Conservation (phyloP, 345 rosid genomes). For the Salix koriyanagi region DNA sequence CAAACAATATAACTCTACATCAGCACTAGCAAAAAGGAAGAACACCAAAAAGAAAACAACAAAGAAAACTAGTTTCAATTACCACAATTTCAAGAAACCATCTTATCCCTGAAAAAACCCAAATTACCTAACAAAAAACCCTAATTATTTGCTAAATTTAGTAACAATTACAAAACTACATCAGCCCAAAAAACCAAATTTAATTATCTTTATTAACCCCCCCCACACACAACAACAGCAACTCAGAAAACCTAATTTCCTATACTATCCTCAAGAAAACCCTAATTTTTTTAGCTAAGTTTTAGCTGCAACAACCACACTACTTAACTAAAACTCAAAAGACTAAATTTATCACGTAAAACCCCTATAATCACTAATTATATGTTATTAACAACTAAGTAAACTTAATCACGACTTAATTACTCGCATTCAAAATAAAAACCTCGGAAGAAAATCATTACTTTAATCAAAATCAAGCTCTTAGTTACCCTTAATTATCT, state of each 20-base stretch:
- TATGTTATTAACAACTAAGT: not conserved
- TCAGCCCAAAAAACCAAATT: not conserved
- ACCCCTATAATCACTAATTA: not conserved
- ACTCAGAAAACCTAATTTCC: not conserved
- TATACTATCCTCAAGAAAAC: slow-evolving; percentile 6
- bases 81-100: not conserved
- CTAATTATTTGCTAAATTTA: not conserved
- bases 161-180: not conserved
- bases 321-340: slow-evolving; percentile 1
- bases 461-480: not conserved
- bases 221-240: too few species aligned
- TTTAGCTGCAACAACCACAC: not conserved
- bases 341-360: not conserved
- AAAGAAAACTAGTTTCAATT: not conserved
- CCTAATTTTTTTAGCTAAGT: slow-evolving; percentile 23
- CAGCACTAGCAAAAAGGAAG: slow-evolving; percentile 13
- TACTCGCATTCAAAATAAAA: slow-evolving; percentile 15
- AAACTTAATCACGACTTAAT: slow-evolving; percentile 14
- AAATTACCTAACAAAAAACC: not conserved
- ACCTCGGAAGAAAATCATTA: slow-evolving; percentile 10
- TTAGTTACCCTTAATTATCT: not conserved
- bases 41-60: not conserved
- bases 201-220: not conserved
- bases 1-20: slow-evolving; percentile 25
- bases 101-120: not conserved